Evolutionary conservation across 1,139 yeast species (phyloP), one percentile per base, ranked within the genome.

Genomic region (Trichomonascaceae sp.): DNA sequence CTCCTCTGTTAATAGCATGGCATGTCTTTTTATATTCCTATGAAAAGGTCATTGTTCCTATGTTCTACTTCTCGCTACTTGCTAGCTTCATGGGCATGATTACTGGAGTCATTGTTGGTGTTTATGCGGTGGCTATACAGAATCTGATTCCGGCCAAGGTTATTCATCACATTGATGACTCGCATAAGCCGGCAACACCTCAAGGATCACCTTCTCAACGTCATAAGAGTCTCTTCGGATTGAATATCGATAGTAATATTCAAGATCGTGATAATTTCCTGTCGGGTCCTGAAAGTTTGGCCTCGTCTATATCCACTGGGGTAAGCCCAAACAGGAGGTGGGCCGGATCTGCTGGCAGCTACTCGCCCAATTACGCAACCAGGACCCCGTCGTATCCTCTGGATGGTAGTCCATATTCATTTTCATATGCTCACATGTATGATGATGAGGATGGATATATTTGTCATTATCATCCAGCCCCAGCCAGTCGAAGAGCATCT

Each of bases 91-190:
- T 61, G 52, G 65, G 65, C 20, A 57, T 61, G 36, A 32, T 61
- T 2, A 61, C 60, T 6, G 65, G 65, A 13, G 47, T 61, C 17
- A 47, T 59, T 7, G 63, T 61, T 9, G 65, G 63, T n/a, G 61
- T 57, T 13, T 48, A 57, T 52, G 60, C 62, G 3, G 54, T 61
- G 41, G 43, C 57, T n/a, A 57, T 61, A 2, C 63, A 61, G 49
- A 48, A 56, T 39, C 30, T 61, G 20, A 51, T 61, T 22, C 64
- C 64, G 2, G 32, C 49, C 38, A 38, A 15, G 41, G 41, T 13
- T 36, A 36, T 15, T 36, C 41, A 15, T 2, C 41, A 36, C n/a
- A 36, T 36, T 9, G 41, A n/a, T 17, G 41, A 36, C 41, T 2
- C 15, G 15, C 17, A 17, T 6, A 13, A 6, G 41, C 41, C 15